Evolutionary conservation across 192 early-diverging fungal genomes (phyloP).

Genomic region (Linnemannia schmuckeri): DNA sequence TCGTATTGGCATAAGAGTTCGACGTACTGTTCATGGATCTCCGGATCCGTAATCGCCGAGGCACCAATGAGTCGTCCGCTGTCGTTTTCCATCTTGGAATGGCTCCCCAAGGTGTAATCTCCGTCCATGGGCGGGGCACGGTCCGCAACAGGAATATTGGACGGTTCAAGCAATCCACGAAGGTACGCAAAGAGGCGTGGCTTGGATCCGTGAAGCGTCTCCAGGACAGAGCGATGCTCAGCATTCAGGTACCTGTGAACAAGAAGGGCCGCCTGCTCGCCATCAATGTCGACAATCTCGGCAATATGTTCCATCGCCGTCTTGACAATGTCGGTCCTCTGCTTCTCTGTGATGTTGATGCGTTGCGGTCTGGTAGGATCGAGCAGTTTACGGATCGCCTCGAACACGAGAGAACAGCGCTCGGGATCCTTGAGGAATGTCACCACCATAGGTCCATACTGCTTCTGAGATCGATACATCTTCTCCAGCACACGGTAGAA

Average conservation of each 20-base stretch:
- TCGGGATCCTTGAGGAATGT: constrained; percentile 69
- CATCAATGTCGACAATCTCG: constrained; percentile 73
- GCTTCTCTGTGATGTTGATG: constrained; percentile 55
- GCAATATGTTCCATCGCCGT: constrained; percentile 64
- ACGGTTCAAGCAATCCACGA: constrained; percentile 67
- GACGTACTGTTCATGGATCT: constrained; percentile 70
- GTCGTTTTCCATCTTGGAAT: not conserved
- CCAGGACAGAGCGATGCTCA: constrained; percentile 66
- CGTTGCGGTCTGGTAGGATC: constrained; percentile 33
- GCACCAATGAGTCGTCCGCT: constrained; percentile 6
- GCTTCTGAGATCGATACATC: constrained; percentile 67
- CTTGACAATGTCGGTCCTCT: constrained; percentile 62
- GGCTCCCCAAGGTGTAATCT: constrained; percentile 14
- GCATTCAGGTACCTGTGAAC: constrained; percentile 64
- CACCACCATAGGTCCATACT: constrained; percentile 66
- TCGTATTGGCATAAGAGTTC: constrained; percentile 70
- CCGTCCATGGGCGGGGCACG: constrained; percentile 1
- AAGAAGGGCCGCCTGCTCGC: constrained; percentile 65
- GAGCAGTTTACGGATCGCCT: constrained; percentile 64
- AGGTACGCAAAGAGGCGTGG: constrained; percentile 67
- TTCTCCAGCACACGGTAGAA: constrained; percentile 71
- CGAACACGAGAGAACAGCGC: constrained; percentile 61
- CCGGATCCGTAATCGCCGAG: constrained; percentile 38
- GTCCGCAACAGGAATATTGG: constrained; percentile 7
- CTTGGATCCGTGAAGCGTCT: constrained; percentile 56